Conservation (phyloP, 140 eudicot genomes). For the Cichorium intybus region DNA sequence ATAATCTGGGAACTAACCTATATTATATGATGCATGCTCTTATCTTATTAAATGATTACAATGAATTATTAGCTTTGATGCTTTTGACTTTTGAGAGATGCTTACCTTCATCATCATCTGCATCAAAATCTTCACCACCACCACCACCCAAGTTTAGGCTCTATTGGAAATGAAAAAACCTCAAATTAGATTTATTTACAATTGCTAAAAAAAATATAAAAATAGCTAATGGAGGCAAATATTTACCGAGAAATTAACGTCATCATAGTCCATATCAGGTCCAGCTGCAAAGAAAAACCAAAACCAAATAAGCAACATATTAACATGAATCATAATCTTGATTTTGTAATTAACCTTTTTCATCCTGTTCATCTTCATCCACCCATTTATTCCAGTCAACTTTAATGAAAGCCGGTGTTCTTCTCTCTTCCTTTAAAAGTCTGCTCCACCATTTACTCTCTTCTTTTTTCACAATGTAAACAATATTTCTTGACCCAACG, state of each 20-base stretch:
- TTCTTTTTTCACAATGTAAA: slow-evolving; percentile 61
- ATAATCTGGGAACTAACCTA: too few relatives aligned
- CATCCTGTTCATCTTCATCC: slow-evolving; percentile 84
- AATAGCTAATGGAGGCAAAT: background rate
- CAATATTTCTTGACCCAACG: slow-evolving; percentile 52
- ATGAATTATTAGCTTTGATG: too few relatives aligned
- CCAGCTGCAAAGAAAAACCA: slow-evolving; percentile 38
- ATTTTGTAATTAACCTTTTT: slow-evolving; percentile 33
- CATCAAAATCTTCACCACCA: slow-evolving; percentile 60
- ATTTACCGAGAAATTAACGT: slow-evolving; percentile 72
- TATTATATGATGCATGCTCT: too few relatives aligned
- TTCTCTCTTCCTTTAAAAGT: slow-evolving; percentile 66
- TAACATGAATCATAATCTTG: background rate
- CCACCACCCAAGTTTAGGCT: slow-evolving; percentile 65
- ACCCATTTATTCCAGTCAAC: slow-evolving; percentile 95
- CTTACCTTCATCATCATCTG: slow-evolving; percentile 52
- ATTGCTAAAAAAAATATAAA: background rate
- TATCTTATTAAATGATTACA: too few relatives aligned
- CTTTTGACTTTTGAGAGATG: background rate
- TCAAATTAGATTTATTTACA: background rate
- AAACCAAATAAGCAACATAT: slow-evolving; percentile 7
- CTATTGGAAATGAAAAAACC: slow-evolving; percentile 27
- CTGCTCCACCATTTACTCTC: slow-evolving; percentile 89
- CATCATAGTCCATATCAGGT: slow-evolving; percentile 52
- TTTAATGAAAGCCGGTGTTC: slow-evolving; percentile 61